Base-by-base conservation (phyloP, 225 moss, liverwort and hornwort genomes). In the Ulota crispa region DNA sequence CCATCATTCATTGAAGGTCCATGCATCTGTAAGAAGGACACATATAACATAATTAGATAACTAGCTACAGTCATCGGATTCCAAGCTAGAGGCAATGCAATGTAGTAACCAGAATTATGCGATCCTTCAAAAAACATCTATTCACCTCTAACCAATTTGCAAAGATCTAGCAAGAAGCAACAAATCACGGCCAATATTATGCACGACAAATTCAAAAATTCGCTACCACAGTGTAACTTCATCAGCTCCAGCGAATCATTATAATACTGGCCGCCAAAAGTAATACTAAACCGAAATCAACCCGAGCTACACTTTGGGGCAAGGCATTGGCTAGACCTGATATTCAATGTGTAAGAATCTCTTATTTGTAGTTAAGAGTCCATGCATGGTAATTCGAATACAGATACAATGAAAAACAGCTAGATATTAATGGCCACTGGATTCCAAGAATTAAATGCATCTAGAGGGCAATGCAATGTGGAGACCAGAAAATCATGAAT, bases 11-110 rank as follows among this genome's bases (percentile, higher is more conserved):
- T 30, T 52, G 52, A 37, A 16, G 68, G 50, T 52, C 74, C 75
- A 79, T 84, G 79, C 68, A 84, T 84, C 57, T 68, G 55, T 56
- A 56, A 64, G 20, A 73, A 67, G 13, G 19, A 24, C 60, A 27
- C 12, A 61, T 30, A 47, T 56, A 53, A 63, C 19, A 15, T 3
- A 62, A 70, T 42, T 47, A 47, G 6, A 56, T 26, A n/a, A 61
- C 52, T 70, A 39, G 18, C 30, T 28, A 53, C 16, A 28, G 56
- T 10, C 72, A 66, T n/a, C 13, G 21, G 42, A 55, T 37, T 77
- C 30, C 54, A 77, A 77, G 26, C 54, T n/a, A 1, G 28, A 76
- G 47, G 24, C 62, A 50, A 61, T 76, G 62, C 76, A 76, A 76
- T 36, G 73, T 3, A 18, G 41, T 55, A 21, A 55, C 43, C 42